Conservation (phyloP, 306 rosid genomes). For the Crotalaria pallida region DNA sequence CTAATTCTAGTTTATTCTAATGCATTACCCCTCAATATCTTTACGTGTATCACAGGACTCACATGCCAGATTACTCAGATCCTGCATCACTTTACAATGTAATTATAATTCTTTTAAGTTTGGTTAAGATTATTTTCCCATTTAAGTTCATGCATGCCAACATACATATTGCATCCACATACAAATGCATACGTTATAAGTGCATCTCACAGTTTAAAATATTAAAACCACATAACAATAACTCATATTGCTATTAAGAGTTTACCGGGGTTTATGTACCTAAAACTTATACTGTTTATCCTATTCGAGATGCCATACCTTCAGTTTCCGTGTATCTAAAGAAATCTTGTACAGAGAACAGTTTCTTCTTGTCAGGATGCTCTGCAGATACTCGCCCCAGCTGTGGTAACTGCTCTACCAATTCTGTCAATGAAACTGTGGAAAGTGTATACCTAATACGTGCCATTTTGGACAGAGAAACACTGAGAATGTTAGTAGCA, state of each 20-base stretch:
- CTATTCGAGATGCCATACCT: conserved; percentile 49
- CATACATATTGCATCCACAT: background rate
- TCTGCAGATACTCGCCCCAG: conserved; percentile 70
- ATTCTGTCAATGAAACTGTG: conserved; percentile 79
- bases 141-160: background rate
- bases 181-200: background rate
- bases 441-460: conserved; percentile 88
- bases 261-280: conserved; percentile 3
- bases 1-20: background rate
- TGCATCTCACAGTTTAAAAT: background rate
- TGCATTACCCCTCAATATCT: background rate
- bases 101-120: background rate
- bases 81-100: background rate
- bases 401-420: conserved; percentile 84
- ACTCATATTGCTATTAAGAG: background rate
- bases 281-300: conserved; percentile 4
- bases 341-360: conserved; percentile 91
- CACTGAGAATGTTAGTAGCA: conserved; percentile 69
- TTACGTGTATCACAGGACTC: background rate
- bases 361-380: conserved; percentile 95
- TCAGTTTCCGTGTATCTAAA: conserved; percentile 95
- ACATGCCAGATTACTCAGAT: background rate
- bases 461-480: conserved; percentile 89
- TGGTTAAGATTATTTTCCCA: background rate
- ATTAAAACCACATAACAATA: background rate